Evolutionary conservation across 2,329 filamentous ascomycete genomes (phyloP).

Genomic region (Colletotrichum chrysophilum): DNA sequence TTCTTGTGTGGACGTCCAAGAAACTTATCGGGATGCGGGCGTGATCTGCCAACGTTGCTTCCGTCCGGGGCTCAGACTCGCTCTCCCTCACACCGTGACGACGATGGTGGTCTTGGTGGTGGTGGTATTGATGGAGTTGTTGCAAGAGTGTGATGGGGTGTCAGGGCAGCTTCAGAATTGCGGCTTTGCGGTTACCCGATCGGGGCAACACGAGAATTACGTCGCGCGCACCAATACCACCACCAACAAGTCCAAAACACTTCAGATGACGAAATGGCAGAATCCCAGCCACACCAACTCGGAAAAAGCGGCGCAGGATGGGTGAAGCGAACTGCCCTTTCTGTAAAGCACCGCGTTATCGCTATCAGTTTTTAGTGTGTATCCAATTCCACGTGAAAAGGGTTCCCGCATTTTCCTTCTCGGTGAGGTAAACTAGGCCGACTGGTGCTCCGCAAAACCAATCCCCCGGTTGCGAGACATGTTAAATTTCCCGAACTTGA

Average conservation of each 20-base stretch:
- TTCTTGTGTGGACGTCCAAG: not conserved
- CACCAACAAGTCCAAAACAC: not conserved
- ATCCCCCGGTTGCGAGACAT: not conserved
- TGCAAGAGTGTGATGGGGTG: not conserved
- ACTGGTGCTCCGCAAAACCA: not conserved
- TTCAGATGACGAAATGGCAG: not conserved
- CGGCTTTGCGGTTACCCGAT: not conserved
- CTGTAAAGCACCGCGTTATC: not conserved
- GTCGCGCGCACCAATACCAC: not conserved
- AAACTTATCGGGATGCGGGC: not conserved
- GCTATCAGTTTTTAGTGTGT: not conserved
- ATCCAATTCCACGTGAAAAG: not conserved
- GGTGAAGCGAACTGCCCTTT: not conserved
- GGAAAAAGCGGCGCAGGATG: not conserved
- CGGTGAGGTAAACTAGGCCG: not conserved
- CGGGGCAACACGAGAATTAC: not conserved
- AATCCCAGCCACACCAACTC: not conserved
- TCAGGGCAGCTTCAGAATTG: not conserved
- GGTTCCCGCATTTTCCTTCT: not conserved
- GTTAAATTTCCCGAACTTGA: not conserved
- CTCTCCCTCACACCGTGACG: not conserved
- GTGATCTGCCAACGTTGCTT: not conserved
- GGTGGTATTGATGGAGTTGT: not conserved
- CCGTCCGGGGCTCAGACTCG: not conserved
- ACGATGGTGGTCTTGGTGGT: not conserved